Conservation (phyloP, 148 eudicot genomes). For the Selenicereus undatus region DNA sequence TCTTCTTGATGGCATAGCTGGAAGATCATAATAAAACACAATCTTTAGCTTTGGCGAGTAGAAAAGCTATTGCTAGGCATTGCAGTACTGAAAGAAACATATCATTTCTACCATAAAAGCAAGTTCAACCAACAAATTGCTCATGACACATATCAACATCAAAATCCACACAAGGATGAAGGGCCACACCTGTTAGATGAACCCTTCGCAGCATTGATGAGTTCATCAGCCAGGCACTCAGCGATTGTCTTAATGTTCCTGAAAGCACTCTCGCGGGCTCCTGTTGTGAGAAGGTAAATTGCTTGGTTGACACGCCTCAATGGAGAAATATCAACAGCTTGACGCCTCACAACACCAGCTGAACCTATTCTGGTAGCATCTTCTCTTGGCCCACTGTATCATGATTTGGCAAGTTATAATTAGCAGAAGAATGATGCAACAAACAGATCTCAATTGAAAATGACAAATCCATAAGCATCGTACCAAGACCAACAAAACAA, state of each 20-base stretch:
- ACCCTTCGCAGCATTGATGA: constrained; percentile 35
- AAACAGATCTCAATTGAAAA: neutral
- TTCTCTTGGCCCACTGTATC: constrained; percentile 30
- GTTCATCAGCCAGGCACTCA: constrained; percentile 36
- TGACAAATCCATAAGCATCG: neutral
- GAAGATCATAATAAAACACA: too few relatives aligned
- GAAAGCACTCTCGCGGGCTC: constrained; percentile 37
- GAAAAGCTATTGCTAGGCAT: too few relatives aligned
- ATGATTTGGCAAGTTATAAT: neutral
- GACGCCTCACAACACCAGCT: constrained; percentile 40
- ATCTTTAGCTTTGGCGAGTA: too few relatives aligned
- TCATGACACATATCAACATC: too few relatives aligned
- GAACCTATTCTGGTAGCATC: constrained; percentile 38
- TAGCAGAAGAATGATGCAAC: neutral
- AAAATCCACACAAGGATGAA: too few relatives aligned
- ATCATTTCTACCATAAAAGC: too few relatives aligned
- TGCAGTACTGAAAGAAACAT: too few relatives aligned
- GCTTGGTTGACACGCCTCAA: constrained; percentile 34
- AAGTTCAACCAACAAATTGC: too few relatives aligned
- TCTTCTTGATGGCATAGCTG: too few relatives aligned
- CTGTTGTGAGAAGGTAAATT: constrained; percentile 30
- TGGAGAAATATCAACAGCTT: constrained; percentile 37
- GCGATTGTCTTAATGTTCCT: constrained; percentile 38
- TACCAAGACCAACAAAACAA: neutral
- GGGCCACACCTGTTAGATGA: constrained; percentile 31